Evolutionary conservation across 192 early-diverging fungal genomes (phyloP), one percentile per base, ranked within the genome.

Genomic region (Dispira simplex): DNA sequence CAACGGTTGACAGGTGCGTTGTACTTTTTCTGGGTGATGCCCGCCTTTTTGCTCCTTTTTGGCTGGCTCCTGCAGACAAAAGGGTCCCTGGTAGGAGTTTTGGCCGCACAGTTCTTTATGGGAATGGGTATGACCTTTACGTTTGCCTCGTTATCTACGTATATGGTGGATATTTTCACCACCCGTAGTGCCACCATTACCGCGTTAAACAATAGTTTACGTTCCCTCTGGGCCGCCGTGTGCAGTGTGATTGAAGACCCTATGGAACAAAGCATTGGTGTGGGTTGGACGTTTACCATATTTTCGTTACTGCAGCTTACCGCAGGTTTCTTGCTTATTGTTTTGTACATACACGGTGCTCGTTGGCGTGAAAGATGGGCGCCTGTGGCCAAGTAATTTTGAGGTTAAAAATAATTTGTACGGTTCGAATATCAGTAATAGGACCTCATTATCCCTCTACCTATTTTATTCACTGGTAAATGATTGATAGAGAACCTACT

Each of bases 151-250:
- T 53, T 47, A 18, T 54, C 48, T 26, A 64, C 48, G 10, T 64
- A 64, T 53, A 32, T 64, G 13, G 52, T 64, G 13, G 64, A 64
- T 44, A 49, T 64, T 12, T 64, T 64, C 39, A 49, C 64, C 64
- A 43, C 51, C 1, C 47, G 51, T 20, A 53, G 48, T 23, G 64
- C 64, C 52, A 64, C 48, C 39, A 53, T 64, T 23, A 64, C 64
- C 2, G 32, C 64, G 51, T 25, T 64, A 10, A 49, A 64, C 11
- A 64, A 64, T 53, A 45, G 47, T n/a, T 23, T 55, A 9, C 64
- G 64, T 16, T 45, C 43, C 8, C 12, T 54, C 12, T 64, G 64
- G 64, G 51, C 49, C 6, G 64, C 48, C 1, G 64, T 54, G 4
- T 64, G 64, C 52, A 64, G 21, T 23, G 51, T 53, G 12, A 51